Evolutionary conservation across 23 red algal genomes (phyloP).

Genomic region (Gracilaria caudata): DNA sequence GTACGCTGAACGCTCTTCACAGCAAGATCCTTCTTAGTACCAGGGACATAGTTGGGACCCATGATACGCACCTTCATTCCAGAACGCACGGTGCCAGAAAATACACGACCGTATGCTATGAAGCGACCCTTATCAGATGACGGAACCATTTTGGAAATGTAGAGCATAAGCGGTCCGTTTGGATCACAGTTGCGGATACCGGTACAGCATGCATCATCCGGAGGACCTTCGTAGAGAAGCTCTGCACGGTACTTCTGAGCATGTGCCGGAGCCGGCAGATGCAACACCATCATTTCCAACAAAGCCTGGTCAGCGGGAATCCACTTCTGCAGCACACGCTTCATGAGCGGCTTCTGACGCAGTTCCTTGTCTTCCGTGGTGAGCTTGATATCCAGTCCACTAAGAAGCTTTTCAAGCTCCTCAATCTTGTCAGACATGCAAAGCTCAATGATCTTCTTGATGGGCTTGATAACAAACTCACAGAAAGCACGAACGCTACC

Average conservation of each 20-base stretch:
- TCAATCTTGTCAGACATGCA: slow-evolving; percentile 98
- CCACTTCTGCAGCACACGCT: slow-evolving; percentile 99
- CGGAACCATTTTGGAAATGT: slow-evolving; percentile 99
- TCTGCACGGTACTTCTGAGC: slow-evolving; percentile 99
- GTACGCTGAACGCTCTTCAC: slow-evolving; percentile 96
- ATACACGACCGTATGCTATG: slow-evolving; percentile 97
- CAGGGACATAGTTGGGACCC: slow-evolving; percentile 99
- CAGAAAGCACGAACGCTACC: slow-evolving; percentile 90
- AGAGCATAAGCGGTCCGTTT: slow-evolving; percentile 98
- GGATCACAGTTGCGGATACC: slow-evolving; percentile 99
- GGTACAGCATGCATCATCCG: slow-evolving; percentile 94
- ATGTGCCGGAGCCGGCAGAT: slow-evolving; percentile 91
- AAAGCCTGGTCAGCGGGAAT: slow-evolving; percentile 95
- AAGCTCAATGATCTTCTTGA: slow-evolving; percentile 98
- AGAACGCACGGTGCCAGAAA: slow-evolving; percentile 92
- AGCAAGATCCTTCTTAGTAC: slow-evolving; percentile 94
- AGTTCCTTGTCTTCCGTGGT: slow-evolving; percentile 91
- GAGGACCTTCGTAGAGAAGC: slow-evolving; percentile 94
- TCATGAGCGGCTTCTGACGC: slow-evolving; percentile 98
- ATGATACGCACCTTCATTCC: slow-evolving; percentile 98
- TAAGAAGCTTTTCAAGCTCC: slow-evolving; percentile 89
- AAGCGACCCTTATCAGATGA: slow-evolving; percentile 97
- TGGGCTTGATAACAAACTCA: slow-evolving; percentile 99
- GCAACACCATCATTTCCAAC: slow-evolving; percentile 98
- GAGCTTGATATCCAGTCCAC: slow-evolving; percentile 76